A percentile compares a stretch with the other conserved stretches of the same genome.
Conservation (phyloP, 1,284 basidiomycete genomes). For the Chalciporus sp. region DNA sequence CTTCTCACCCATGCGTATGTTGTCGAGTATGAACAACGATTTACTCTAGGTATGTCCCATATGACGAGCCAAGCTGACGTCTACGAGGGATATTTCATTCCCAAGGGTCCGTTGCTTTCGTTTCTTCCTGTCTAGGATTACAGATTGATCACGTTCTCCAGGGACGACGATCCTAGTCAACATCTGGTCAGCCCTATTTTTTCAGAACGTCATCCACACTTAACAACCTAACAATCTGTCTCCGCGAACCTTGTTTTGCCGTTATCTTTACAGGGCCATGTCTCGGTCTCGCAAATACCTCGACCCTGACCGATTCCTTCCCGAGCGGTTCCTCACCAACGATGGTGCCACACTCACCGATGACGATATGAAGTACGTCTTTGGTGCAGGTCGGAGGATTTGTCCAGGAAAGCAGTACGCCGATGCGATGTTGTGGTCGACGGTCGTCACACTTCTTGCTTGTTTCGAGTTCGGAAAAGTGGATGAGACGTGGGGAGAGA, state of each 20-base stretch:
- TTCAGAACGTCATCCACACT: not conserved
- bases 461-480: slow-evolving; percentile 12
- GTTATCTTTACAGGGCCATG: slow-evolving; percentile 38
- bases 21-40: too few relatives aligned
- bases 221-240: not conserved
- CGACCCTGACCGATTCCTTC: slow-evolving; percentile 45
- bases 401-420: slow-evolving; percentile 7
- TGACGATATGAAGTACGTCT: slow-evolving; percentile 44
- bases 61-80: slow-evolving; percentile 6
- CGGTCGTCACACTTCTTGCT: slow-evolving; percentile 9
- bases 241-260: not conserved
- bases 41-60: slow-evolving; percentile 1
- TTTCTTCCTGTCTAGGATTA: not conserved
- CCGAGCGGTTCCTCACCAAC: slow-evolving; percentile 46
- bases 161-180: slow-evolving; percentile 3
- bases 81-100: not conserved
- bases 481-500: not conserved
- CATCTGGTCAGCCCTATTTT: slow-evolving; percentile 2
- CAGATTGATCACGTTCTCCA: not conserved
- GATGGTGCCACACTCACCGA: slow-evolving; percentile 21
- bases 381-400: slow-evolving; percentile 47
- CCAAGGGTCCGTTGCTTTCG: slow-evolving; percentile 1
- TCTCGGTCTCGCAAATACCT: slow-evolving; percentile 47
- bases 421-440: slow-evolving; percentile 12
- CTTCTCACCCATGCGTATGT: too few relatives aligned